phyloP scores from a whole-genome alignment of 2,329 filamentous ascomycete genomes.

The Diaporthe sp. region DNA sequence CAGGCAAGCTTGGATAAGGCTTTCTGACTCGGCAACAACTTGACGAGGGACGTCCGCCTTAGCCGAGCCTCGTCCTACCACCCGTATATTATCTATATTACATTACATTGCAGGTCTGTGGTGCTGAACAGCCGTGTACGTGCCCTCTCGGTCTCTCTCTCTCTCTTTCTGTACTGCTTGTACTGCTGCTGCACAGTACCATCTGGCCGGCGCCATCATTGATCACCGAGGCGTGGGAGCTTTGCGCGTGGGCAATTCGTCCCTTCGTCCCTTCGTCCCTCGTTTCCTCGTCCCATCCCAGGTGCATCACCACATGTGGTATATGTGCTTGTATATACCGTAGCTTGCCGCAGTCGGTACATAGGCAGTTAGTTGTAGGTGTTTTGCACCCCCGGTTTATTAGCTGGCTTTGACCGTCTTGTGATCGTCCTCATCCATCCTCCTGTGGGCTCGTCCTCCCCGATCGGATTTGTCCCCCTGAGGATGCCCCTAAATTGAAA shows the following conservation, averaged over 20 bases:
- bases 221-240: slow-evolving; percentile 3
- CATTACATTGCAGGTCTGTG: slow-evolving; percentile 13
- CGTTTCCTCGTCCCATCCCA: slow-evolving; percentile 1
- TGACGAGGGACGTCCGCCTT: slow-evolving; percentile 20
- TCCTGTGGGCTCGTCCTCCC: slow-evolving; percentile 38
- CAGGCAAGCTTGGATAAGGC: background rate
- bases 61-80: slow-evolving; percentile 25
- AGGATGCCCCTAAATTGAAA: slow-evolving; percentile 40
- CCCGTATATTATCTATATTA: background rate
- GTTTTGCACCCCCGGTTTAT: background rate
- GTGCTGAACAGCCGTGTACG: background rate
- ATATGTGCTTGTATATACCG: background rate
- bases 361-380: background rate
- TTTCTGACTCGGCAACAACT: slow-evolving; percentile 15
- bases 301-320: background rate
- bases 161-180: background rate
- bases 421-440: slow-evolving; percentile 38
- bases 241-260: background rate
- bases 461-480: slow-evolving; percentile 33
- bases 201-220: slow-evolving; percentile 17
- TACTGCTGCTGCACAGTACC: slow-evolving; percentile 20
- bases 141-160: background rate
- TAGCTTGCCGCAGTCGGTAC: background rate
- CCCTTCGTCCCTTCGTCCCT: background rate
- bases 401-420: slow-evolving; percentile 40